phyloP scores from a whole-genome alignment of 2,329 filamentous ascomycete species.

The Dissoconium aciculare region DNA sequence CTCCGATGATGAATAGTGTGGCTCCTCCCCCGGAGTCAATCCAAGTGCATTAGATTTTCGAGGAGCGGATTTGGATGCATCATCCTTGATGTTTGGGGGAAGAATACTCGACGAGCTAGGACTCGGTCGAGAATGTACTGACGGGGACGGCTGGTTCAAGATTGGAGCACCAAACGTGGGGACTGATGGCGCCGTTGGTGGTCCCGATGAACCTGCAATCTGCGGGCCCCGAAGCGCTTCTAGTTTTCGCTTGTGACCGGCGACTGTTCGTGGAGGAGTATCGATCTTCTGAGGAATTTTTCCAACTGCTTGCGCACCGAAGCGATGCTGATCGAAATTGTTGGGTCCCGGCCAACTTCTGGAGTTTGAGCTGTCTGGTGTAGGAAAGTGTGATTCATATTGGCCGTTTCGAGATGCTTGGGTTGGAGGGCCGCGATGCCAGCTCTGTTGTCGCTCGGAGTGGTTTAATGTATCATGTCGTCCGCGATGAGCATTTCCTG shows the following conservation, averaged over 20 bases:
- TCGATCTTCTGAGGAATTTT: too few relatives aligned
- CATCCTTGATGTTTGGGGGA: background rate
- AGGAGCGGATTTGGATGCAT: slow-evolving; percentile 4
- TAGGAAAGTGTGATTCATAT: too few relatives aligned
- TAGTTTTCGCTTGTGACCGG: slow-evolving; percentile 23
- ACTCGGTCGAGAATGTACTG: too few relatives aligned
- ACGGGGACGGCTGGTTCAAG: too few relatives aligned
- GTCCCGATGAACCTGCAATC: slow-evolving; percentile 6
- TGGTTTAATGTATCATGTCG: slow-evolving; percentile 1
- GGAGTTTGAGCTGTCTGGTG: too few relatives aligned
- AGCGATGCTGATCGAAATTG: background rate
- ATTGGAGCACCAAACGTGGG: slow-evolving; percentile 21
- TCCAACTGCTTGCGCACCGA: background rate
- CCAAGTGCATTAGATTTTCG: slow-evolving; percentile 58
- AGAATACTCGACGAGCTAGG: too few relatives aligned
- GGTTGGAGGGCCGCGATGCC: background rate
- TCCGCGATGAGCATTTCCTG: slow-evolving; percentile 3
- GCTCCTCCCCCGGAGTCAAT: slow-evolving; percentile 39
- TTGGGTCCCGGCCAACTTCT: too few relatives aligned
- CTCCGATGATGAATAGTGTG: slow-evolving; percentile 15
- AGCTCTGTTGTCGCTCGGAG: background rate
- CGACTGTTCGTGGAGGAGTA: slow-evolving; percentile 9
- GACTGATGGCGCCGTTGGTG: slow-evolving; percentile 18
- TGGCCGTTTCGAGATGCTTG: too few relatives aligned
- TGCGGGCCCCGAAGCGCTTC: slow-evolving; percentile 16